Evolutionary conservation across 108 stramenopile genomes (phyloP).

Genomic region (Cyclotella kingstonii): DNA sequence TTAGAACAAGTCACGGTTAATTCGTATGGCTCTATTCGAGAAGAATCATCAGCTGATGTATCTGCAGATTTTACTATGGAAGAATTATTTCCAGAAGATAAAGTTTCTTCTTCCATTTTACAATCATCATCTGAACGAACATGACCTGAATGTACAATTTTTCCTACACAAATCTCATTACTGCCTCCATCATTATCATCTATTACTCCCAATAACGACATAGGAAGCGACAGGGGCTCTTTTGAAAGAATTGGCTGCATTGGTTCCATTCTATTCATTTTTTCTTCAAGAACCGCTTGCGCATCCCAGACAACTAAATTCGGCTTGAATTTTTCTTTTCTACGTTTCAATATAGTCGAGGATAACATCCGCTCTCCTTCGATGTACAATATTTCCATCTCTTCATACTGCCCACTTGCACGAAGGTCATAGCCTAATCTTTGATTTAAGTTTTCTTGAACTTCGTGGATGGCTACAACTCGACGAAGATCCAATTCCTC

Average conservation of each 20-base stretch:
- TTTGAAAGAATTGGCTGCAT: not conserved
- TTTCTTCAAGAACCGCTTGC: slow-evolving; percentile 2
- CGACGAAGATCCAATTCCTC: slow-evolving; percentile 3
- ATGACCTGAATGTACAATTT: slow-evolving; percentile 4
- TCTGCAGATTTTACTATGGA: not conserved
- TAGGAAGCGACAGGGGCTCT: slow-evolving; percentile 27
- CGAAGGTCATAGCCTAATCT: slow-evolving; percentile 9
- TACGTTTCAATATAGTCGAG: slow-evolving; percentile 1
- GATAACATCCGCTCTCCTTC: slow-evolving; percentile 15
- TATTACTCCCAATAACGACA: not conserved
- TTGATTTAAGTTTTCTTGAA: slow-evolving; percentile 12
- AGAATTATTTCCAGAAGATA: not conserved
- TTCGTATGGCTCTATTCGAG: slow-evolving; percentile 17
- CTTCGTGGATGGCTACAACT: slow-evolving; percentile 12
- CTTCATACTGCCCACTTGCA: slow-evolving; percentile 5
- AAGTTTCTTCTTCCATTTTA: slow-evolving; percentile 1
- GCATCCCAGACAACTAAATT: slow-evolving; percentile 23
- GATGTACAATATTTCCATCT: slow-evolving; percentile 14
- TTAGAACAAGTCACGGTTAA: slow-evolving; percentile 19
- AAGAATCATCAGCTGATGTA: slow-evolving; percentile 4
- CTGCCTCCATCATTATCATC: slow-evolving; percentile 1
- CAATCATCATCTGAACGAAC: slow-evolving; percentile 5
- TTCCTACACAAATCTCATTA: slow-evolving; percentile 20
- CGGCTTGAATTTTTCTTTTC: not conserved
- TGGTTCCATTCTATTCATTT: slow-evolving; percentile 16